Conservation (phyloP, 1,284 basidiomycete species). For the Hypsizygus ulmarius region DNA sequence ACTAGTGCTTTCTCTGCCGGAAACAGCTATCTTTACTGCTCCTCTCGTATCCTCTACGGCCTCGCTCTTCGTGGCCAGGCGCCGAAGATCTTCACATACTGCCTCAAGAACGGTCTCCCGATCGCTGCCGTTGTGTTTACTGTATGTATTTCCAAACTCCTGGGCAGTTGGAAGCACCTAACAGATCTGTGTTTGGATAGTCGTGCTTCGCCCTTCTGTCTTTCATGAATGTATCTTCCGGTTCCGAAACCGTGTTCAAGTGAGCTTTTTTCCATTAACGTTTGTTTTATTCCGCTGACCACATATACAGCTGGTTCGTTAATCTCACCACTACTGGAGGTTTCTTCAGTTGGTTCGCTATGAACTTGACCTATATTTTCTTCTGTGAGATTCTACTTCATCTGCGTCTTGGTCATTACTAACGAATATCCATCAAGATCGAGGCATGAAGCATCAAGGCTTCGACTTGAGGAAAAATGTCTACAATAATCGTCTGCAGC, state of each 20-base stretch:
- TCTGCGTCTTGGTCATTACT: background rate
- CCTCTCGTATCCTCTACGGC: slow-evolving; percentile 82
- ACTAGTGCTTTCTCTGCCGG: slow-evolving; percentile 82
- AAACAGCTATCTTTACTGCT: slow-evolving; percentile 78
- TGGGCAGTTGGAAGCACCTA: background rate
- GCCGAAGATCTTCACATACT: slow-evolving; percentile 58
- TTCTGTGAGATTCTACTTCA: slow-evolving; percentile 53
- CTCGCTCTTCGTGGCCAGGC: slow-evolving; percentile 77
- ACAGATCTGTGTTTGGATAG: slow-evolving; percentile 18
- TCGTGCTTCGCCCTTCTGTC: slow-evolving; percentile 35
- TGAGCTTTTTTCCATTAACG: slow-evolving; percentile 27
- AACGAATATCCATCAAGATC: slow-evolving; percentile 27
- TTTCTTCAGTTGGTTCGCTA: slow-evolving; percentile 65
- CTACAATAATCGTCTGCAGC: slow-evolving; percentile 53
- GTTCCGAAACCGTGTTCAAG: slow-evolving; percentile 40
- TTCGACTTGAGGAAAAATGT: slow-evolving; percentile 56
- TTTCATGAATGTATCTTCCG: slow-evolving; percentile 41
- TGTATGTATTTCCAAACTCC: slow-evolving; percentile 29
- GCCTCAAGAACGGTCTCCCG: slow-evolving; percentile 76
- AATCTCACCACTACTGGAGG: slow-evolving; percentile 41
- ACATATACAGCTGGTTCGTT: slow-evolving; percentile 38
- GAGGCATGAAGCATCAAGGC: slow-evolving; percentile 66
- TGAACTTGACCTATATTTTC: slow-evolving; percentile 71
- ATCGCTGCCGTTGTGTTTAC: slow-evolving; percentile 54
- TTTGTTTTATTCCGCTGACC: background rate